Base-by-base conservation (phyloP, 352 stramenopile genomes). In the Globisporangium alternatum region DNA sequence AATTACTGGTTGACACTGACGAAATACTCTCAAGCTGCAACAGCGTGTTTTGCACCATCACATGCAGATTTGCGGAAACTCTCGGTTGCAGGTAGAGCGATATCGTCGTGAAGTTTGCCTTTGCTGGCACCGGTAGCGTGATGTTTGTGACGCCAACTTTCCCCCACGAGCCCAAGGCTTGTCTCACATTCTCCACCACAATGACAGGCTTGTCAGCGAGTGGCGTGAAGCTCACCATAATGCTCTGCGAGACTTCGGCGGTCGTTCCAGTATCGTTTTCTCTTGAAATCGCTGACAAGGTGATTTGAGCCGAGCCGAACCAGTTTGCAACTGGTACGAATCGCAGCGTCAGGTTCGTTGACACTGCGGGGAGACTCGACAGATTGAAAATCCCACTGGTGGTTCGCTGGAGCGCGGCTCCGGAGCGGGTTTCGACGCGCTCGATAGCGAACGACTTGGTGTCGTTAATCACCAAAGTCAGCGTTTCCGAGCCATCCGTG, bases 401-500 rank as follows among this genome's bases (percentile, higher is more conserved):
- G 13, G 57, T n/a, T 64, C 70, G 78, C 25, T 68, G 55, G 2
- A 85, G 69, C 17, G 53, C 56, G 1, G 54, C 53, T 9, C 75
- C 71, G 10, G 57, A 60, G n/a, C 22, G 47, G 21, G 64, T 62
- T 62, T 77, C 67, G 0, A 80, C 60, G 0, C 66, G 49, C 1
- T 68, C 64, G 8, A 84, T 57, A 4, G 63, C 71, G 12, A 13
- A 41, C n/a, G 60, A 51, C n/a, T 37, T 66, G 3, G 35, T n/a
- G 56, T 77, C 70, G 2, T 43, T 67, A 30, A 89, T 37, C 9
- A 75, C 21, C 4, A 89, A 59, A 1, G 59, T 61, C 2, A 89
- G 67, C 8, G 56, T 45, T 52, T 89, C 80, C 0, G 80, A 89
- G 2, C 56, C 75, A 30, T 87, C 80, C 7, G 63, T 68, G 47